Evolutionary conservation across 2,329 filamentous ascomycete genomes (phyloP).

Genomic region (Xylariaceae sp.): DNA sequence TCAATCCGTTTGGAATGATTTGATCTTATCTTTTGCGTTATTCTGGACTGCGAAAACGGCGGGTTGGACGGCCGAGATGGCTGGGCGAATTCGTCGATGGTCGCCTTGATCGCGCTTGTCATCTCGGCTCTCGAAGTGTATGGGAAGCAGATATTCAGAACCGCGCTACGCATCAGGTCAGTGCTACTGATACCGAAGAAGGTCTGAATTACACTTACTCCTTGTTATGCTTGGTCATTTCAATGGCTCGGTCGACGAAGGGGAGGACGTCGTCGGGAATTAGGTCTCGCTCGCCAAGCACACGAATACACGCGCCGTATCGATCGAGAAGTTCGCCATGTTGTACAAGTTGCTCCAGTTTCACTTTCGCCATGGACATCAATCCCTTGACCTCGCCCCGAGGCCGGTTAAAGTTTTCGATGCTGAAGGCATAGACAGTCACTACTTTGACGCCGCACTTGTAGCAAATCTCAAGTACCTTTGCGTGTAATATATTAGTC

Average conservation of each 20-base stretch:
- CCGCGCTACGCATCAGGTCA: conserved; percentile 48
- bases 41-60: conserved; percentile 86
- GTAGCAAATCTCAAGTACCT: conserved; percentile 98
- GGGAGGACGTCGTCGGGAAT: conserved; percentile 87
- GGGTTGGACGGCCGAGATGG: conserved; percentile 70
- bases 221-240: conserved; percentile 86
- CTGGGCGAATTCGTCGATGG: conserved; percentile 84
- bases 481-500: conserved; percentile 26
- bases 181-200: not conserved
- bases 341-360: conserved; percentile 87
- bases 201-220: conserved; percentile 56
- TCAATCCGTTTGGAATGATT: conserved; percentile 62
- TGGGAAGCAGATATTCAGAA: conserved; percentile 94
- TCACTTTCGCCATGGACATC: conserved; percentile 97
- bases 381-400: conserved; percentile 96
- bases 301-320: conserved; percentile 86
- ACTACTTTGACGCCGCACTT: conserved; percentile 96
- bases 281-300: conserved; percentile 84
- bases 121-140: conserved; percentile 98
- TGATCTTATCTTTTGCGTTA: conserved; percentile 82
- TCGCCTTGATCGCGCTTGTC: conserved; percentile 84
- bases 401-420: conserved; percentile 97
- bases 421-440: conserved; percentile 97
- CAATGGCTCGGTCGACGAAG: conserved; percentile 84
- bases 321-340: conserved; percentile 92